These are phyloP conservation scores for Rhizopus arrhizus DNA, from an alignment of 371 early-diverging fungal species.

Conservation along the genomic window DNA sequence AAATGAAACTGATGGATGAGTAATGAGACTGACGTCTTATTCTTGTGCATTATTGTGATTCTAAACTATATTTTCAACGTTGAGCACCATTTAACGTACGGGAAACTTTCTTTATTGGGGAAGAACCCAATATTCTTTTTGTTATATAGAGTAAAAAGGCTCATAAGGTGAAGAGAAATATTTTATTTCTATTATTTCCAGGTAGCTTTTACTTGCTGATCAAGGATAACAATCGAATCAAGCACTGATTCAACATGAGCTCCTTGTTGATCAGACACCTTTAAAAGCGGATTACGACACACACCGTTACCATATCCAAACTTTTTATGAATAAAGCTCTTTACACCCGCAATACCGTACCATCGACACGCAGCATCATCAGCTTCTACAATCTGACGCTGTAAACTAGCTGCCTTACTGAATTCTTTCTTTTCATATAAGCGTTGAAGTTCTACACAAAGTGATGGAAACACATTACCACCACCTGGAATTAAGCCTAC, in stretches of 20 bases:
- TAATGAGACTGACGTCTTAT: too few relatives aligned
- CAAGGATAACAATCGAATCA: slow-evolving; percentile 19
- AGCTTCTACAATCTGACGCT: slow-evolving; percentile 40
- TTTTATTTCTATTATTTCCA: not conserved
- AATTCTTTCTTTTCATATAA: slow-evolving; percentile 37
- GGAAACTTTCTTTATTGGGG: too few relatives aligned
- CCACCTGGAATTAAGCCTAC: slow-evolving; percentile 49
- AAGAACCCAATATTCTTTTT: too few relatives aligned
- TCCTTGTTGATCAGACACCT: slow-evolving; percentile 14
- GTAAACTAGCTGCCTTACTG: slow-evolving; percentile 38
- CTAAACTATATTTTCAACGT: too few relatives aligned
- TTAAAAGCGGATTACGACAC: slow-evolving; percentile 40
- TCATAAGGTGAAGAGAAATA: too few relatives aligned
- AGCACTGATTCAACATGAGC: slow-evolving; percentile 26
- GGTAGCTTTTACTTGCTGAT: not conserved
- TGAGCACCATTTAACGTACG: too few relatives aligned
- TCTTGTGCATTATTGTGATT: too few relatives aligned
- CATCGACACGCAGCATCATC: slow-evolving; percentile 51
- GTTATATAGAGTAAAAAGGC: too few relatives aligned
- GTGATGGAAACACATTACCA: slow-evolving; percentile 43
- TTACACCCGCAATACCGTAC: slow-evolving; percentile 48
- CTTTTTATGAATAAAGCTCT: slow-evolving; percentile 35
- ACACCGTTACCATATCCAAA: slow-evolving; percentile 44
- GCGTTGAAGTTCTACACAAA: slow-evolving; percentile 40
- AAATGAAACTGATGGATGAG: too few relatives aligned